Evolutionary conservation across 306 rosid genomes (phyloP), one percentile per base, ranked within the genome.

Genomic region (Casuarina cunninghamiana): DNA sequence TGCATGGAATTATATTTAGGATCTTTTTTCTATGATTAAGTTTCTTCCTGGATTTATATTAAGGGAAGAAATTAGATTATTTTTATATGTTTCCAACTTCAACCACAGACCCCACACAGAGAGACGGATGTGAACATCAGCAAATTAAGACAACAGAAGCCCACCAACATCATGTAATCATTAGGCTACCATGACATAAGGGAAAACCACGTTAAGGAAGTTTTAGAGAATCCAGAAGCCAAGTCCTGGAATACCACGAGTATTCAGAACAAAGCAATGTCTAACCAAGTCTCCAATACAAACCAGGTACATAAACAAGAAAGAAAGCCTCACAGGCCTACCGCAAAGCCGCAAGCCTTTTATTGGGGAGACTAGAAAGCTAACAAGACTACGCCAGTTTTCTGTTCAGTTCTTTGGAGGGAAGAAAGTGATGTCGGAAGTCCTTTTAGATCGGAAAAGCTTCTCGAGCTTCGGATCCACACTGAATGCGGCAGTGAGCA

Each of bases 391-490:
- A 46, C 4, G 55, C 61, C 9, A 46, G 12, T 50, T 4, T 66
- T 11, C 37, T 42, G 70, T 75, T 85, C 86, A 88, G 21, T 85
- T 84, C 37, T 97, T 83, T 46, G 98, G 98, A 65, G 97, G 93
- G 86, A 94, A 94, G 91, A 94, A 94, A 78, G 90, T 83, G 43
- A 88, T 94, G 83, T 86, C 94, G 1, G 88, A 50, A 55, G 83
- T 79, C 84, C 98, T 91, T 87, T 87, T 94, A 38, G 96, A 90
- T 55, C 94, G 86, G 89, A 94, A 94, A 0, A 19, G 83, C 43
- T 94, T 72, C 82, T 86, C 94, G 17, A 85, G 62, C 9, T 80
- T 87, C 2, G 92, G 21, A 42, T 86, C 93, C 10, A 93, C 96
- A 51, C 89, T 86, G 91, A 90, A 93, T 3, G 98, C 80, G 17